These are phyloP conservation scores for Trichoderma sp. DNA, from an alignment of 2,329 filamentous ascomycete genomes.

Conservation along the genomic window DNA sequence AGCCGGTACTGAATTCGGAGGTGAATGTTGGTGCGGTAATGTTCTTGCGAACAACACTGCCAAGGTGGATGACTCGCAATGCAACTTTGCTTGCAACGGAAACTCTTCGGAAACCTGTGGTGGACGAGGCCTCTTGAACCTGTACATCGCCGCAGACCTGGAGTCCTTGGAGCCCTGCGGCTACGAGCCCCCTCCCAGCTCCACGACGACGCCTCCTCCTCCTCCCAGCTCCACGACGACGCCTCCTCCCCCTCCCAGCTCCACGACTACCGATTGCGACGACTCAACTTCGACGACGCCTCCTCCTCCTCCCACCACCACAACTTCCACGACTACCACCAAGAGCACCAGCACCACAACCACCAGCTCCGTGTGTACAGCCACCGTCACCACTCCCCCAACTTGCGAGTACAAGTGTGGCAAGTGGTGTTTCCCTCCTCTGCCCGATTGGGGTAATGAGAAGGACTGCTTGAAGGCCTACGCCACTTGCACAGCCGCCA, in stretches of 20 bases:
- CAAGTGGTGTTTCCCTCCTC: slow-evolving; percentile 49
- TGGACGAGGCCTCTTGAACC: slow-evolving; percentile 40
- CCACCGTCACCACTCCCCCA: slow-evolving; percentile 43
- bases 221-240: slow-evolving; percentile 2
- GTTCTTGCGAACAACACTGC: slow-evolving; percentile 48
- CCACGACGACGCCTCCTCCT: slow-evolving; percentile 11
- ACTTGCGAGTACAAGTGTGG: slow-evolving; percentile 54
- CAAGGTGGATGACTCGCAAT: slow-evolving; percentile 38
- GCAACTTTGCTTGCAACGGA: slow-evolving; percentile 52
- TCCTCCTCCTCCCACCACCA: slow-evolving; percentile 18
- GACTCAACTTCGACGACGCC: background rate
- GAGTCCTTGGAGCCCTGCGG: slow-evolving; percentile 50
- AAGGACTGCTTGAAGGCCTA: slow-evolving; percentile 41
- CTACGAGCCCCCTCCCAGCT: slow-evolving; percentile 27
- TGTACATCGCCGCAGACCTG: slow-evolving; percentile 49
- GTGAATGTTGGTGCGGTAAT: slow-evolving; percentile 50
- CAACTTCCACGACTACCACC: slow-evolving; percentile 29
- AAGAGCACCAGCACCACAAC: slow-evolving; percentile 29
- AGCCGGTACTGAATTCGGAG: slow-evolving; percentile 44
- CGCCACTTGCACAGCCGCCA: slow-evolving; percentile 46
- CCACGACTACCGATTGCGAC: background rate
- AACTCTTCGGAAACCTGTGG: slow-evolving; percentile 43
- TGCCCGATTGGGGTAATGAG: slow-evolving; percentile 47
- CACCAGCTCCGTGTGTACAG: slow-evolving; percentile 44
- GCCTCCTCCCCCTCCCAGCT: background rate